A percentile compares a stretch with the other conserved stretches of the same genome.
phyloP scores from a whole-genome alignment of 352 stramenopile genomes.

The Phytophthora macrochlamydospora region DNA sequence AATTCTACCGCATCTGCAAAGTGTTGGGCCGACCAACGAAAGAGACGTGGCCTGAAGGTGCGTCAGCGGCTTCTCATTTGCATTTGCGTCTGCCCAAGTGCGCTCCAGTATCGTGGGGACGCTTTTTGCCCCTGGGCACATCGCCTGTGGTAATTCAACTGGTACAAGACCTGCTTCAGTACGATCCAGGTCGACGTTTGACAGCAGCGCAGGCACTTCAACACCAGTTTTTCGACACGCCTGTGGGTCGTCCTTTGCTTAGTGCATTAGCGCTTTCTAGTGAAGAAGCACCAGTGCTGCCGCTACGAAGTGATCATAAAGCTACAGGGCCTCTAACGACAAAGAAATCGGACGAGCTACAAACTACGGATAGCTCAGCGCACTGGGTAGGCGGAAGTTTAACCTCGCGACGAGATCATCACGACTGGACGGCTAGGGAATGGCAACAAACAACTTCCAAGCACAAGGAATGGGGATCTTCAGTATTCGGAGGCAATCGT shows the following conservation, averaged over 20 bases:
- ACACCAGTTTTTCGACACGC: constrained; percentile 92
- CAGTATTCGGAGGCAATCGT: constrained; percentile 19
- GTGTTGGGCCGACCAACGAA: constrained; percentile 91
- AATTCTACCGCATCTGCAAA: constrained; percentile 95
- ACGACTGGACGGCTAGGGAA: constrained; percentile 26
- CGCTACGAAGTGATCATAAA: constrained; percentile 24
- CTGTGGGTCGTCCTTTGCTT: constrained; percentile 49
- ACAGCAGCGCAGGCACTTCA: constrained; percentile 92
- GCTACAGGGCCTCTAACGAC: constrained; percentile 12
- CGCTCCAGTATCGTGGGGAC: constrained; percentile 60
- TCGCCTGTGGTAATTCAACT: constrained; percentile 77
- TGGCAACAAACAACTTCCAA: constrained; percentile 14
- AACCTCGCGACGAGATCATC: constrained; percentile 28
- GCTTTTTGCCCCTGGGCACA: constrained; percentile 74
- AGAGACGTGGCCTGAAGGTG: constrained; percentile 91
- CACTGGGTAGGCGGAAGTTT: constrained; percentile 19
- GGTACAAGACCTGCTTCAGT: constrained; percentile 91
- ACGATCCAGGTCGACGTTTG: constrained; percentile 87
- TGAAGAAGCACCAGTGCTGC: constrained; percentile 21
- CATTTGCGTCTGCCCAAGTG: constrained; percentile 94
- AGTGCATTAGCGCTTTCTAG: constrained; percentile 25
- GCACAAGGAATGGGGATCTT: constrained; percentile 28
- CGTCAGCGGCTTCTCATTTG: constrained; percentile 89
- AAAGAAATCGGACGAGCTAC: constrained; percentile 20
- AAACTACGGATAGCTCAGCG: constrained; percentile 3